Conservation (phyloP, 495 filamentous ascomycete genomes). For the Hyaloscypha variabilis region DNA sequence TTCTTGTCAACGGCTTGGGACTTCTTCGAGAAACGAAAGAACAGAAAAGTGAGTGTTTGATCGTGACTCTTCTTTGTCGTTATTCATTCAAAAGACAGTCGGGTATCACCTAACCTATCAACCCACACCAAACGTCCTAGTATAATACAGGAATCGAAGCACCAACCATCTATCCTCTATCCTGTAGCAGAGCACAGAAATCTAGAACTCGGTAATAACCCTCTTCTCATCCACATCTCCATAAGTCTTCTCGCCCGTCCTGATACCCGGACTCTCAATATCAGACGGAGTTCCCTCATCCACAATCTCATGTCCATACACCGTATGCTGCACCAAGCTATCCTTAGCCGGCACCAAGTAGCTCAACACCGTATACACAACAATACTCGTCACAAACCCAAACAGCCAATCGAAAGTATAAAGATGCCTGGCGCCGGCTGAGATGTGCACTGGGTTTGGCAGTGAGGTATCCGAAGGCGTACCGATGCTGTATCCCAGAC, state of each 20-base stretch:
- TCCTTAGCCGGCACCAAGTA: conserved; percentile 37
- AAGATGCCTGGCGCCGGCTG: conserved; percentile 39
- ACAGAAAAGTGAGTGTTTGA: too few species aligned
- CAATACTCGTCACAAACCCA: conserved; percentile 46
- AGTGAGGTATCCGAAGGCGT: conserved; percentile 9
- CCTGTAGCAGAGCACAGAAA: background rate
- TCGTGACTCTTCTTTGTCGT: too few species aligned
- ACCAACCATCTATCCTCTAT: background rate
- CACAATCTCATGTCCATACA: conserved; percentile 32
- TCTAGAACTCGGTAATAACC: background rate
- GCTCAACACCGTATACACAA: conserved; percentile 41
- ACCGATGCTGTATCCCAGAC: conserved; percentile 38
- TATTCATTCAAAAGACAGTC: background rate
- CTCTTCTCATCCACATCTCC: conserved; percentile 7
- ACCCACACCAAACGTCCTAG: background rate
- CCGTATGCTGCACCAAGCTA: conserved; percentile 35
- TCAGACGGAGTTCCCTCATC: background rate
- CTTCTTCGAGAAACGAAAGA: too few species aligned
- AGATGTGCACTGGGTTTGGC: conserved; percentile 39
- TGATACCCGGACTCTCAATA: conserved; percentile 15
- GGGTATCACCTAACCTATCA: background rate
- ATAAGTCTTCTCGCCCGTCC: conserved; percentile 2
- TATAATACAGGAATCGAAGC: background rate
- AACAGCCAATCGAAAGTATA: conserved; percentile 55
- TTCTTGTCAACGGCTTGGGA: too few species aligned